Base-by-base conservation (phyloP, 306 rosid species). In the Dryas octopetala region DNA sequence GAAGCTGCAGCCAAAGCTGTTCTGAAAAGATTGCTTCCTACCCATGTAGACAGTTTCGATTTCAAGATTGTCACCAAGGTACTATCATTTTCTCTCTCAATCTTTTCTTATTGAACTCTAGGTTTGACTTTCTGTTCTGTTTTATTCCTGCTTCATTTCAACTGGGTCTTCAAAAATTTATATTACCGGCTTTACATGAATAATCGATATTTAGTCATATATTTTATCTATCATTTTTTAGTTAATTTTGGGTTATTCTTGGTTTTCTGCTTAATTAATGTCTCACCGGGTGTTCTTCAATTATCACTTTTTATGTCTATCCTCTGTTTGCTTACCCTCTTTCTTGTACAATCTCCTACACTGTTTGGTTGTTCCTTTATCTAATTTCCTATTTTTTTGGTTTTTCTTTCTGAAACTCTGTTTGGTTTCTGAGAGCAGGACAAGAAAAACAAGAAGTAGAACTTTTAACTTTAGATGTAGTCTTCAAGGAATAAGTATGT, bases 41-140 rank as follows among this genome's bases (percentile, higher is more conserved):
- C 86, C 63, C 91, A 91, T 85, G 76, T 82, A 4, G 57, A 87
- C 69, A 83, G 90, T 78, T 93, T 93, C 73, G 62, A 83, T 23
- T 86, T 95, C 84, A 81, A 84, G 68, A 91, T 91, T 59, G 84
- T 95, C 73, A 71, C 89, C 50, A 78, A 86, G 94, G 98, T 95
- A 53, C 55, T 57, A 12, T 51, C 17, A 12, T 64, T 69, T 71
- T 77, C 78, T 40, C 44, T 12, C 55, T 44, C 52, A 15, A 28
- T 50, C 3, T n/a, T 62, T 50, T 68, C 40, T 16, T 44, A 43
- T 58, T 68, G 51, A 41, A 10, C 63, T 43, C 38, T 48, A 19
- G 40, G 63, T 68, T 78, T 80, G 19, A 17, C 19, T 50, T 41
- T 55, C 0, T 26, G 58, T 46, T 50, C 11, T 64, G 74, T 26